Base-by-base conservation (phyloP, 306 rosid species). In the Dryas drummondii region DNA sequence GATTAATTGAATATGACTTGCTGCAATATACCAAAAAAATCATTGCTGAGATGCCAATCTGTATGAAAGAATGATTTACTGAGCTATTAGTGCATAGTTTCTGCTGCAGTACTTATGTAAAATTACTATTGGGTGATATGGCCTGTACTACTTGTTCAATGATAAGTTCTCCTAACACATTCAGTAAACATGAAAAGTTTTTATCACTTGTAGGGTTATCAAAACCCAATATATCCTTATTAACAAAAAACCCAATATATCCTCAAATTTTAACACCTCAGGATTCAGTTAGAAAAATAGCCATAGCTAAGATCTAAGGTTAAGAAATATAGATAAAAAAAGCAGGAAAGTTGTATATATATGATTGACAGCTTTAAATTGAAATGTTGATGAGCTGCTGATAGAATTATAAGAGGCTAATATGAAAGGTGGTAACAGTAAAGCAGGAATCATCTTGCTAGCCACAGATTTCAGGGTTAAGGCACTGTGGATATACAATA, bases 381-480 rank as follows among this genome's bases (percentile, higher is more conserved):
- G 46, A 61, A 6, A 57, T 57, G 63, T 57, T 57, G 40, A 57
- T 57, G 40, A 57, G 14, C 40, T 13, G 46, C 45, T 37, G 66
- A 15, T 61, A 37, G 37, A 61, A 37, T 15, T 61, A 61, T 61
- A 60, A 32, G 13, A 32, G 13, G 46, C 74, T 53, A 1, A 53
- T 27, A 52, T n/a, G 32, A 49, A 53, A 14, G 48, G 46, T 69
- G 56, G 14, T 69, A 51, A 40, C 59, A 51, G 11, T 27, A 40
- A 7, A 48, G 62, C 44, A 57, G 45, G 66, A 48, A 3, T 27
- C 11, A n/a, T 16, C 59, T 61, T 17, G 4, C 49, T 26, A 45
- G 65, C 59, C 59, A 72, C 61, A 58, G 53, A 49, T 41, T 51
- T 60, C 68, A 51, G 56, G 60, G 49, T 63, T 62, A 61, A 73